These are phyloP conservation scores for Malus hybrid DNA, from an alignment of 331 rosid genomes.

Conservation along the genomic window DNA sequence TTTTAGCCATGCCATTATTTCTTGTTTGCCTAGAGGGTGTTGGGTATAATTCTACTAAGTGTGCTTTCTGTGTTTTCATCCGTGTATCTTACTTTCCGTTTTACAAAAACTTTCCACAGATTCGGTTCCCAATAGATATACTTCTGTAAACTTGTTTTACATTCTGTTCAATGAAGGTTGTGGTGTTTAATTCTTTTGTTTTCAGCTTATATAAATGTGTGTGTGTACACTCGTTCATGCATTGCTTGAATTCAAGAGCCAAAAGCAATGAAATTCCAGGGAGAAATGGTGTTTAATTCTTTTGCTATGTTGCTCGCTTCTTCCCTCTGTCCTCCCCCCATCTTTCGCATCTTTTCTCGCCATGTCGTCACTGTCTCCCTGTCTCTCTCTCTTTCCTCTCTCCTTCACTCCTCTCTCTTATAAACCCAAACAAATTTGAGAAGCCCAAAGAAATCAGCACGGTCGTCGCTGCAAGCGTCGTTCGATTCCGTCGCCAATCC, in stretches of 20 bases:
- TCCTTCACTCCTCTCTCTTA: no score
- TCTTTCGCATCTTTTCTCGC: no score
- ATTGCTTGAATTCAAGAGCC: not conserved
- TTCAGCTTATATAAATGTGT: no score
- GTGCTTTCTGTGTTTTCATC: constrained; percentile 13
- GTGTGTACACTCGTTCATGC: no score
- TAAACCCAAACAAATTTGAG: no score
- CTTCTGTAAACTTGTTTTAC: not conserved
- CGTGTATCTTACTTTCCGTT: constrained; percentile 20
- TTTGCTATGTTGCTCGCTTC: no score
- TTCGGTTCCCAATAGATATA: not conserved
- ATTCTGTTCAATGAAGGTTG: constrained; percentile 9
- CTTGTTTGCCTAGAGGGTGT: constrained; percentile 17
- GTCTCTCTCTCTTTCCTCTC: no score
- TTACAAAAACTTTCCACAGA: constrained; percentile 15
- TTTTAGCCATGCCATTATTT: constrained; percentile 20
- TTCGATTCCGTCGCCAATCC: no score
- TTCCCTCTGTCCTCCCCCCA: no score
- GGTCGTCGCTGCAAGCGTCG: no score
- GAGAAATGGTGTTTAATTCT: not conserved
- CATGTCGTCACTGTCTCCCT: no score
- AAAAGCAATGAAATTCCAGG: not conserved
- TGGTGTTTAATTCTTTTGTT: not conserved
- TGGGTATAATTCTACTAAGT: constrained; percentile 20
- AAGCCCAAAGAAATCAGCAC: no score